Conservation (phyloP, 2,329 filamentous ascomycete genomes). For the Bipolaris cookei region DNA sequence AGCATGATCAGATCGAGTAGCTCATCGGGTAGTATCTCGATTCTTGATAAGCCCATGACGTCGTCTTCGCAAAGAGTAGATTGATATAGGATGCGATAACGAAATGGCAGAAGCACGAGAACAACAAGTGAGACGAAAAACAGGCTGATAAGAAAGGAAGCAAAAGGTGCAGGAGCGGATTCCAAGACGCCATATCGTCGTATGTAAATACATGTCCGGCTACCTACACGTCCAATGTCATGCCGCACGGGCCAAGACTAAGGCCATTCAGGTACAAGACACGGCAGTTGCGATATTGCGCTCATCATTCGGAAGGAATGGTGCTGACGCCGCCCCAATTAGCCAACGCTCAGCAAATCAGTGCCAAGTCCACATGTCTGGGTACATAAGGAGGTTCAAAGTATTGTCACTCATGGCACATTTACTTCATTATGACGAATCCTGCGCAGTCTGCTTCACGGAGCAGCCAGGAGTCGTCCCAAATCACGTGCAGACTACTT, state of each 20-base stretch:
- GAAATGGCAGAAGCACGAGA: background rate
- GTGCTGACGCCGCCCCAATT: conserved; percentile 7
- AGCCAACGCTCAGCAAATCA: background rate
- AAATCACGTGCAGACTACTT: conserved; percentile 32
- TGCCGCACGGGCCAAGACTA: conserved; percentile 8
- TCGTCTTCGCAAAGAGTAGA: background rate
- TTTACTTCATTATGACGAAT: background rate
- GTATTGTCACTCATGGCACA: background rate
- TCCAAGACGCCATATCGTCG: too few species aligned
- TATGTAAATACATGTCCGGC: background rate
- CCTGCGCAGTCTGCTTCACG: background rate
- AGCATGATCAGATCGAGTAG: conserved; percentile 19
- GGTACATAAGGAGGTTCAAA: too few species aligned
- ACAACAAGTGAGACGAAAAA: background rate
- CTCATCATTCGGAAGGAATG: conserved; percentile 1
- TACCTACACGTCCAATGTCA: conserved; percentile 9
- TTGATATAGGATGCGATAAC: background rate
- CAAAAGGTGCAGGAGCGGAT: background rate
- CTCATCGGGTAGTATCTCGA: conserved; percentile 22
- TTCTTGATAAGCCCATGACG: conserved; percentile 1
- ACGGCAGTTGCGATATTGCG: conserved; percentile 14
- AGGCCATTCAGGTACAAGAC: conserved; percentile 15
- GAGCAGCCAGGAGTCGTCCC: background rate
- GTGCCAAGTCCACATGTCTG: background rate
- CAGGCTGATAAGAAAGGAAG: background rate